These are phyloP conservation scores for Perilla frutescens DNA, from an alignment of 257 asterid genomes.

Conservation along the genomic window DNA sequence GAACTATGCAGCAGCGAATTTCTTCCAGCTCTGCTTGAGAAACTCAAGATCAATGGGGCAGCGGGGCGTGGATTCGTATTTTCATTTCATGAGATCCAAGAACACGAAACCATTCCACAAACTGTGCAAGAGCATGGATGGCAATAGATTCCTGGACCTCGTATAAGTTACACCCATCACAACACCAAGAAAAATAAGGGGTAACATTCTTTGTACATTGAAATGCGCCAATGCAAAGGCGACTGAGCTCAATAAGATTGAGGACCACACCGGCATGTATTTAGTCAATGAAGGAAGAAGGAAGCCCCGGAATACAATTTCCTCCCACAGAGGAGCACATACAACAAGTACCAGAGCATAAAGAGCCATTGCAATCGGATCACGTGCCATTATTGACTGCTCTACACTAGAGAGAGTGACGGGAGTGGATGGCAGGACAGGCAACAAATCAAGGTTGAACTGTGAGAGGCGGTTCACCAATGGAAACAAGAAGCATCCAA, in stretches of 20 bases:
- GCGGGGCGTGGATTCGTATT: not conserved
- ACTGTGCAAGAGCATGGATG: conserved; percentile 90
- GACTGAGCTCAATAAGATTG: conserved; percentile 78
- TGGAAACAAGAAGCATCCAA: conserved; percentile 92
- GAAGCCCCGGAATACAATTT: conserved; percentile 88
- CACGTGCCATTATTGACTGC: conserved; percentile 88
- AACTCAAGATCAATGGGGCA: not conserved
- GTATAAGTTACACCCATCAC: conserved; percentile 92
- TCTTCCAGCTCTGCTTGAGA: conserved; percentile 10
- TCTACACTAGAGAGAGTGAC: conserved; percentile 84
- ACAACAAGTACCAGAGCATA: conserved; percentile 88
- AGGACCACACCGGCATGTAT: conserved; percentile 96
- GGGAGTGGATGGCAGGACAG: conserved; percentile 80
- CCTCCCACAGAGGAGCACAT: conserved; percentile 97
- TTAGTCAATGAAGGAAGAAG: conserved; percentile 91
- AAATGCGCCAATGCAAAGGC: conserved; percentile 96
- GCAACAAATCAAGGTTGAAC: conserved; percentile 76
- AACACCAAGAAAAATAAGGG: conserved; percentile 85
- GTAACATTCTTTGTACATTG: conserved; percentile 93
- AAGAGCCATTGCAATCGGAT: conserved; percentile 87
- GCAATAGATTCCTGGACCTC: conserved; percentile 84
- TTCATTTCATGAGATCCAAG: conserved; percentile 88
- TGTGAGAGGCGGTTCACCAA: conserved; percentile 88
- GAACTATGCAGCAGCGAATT: not conserved
- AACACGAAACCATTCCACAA: conserved; percentile 96